These are phyloP conservation scores for Pigoraptor vietnamica DNA, from an alignment of 78 protist genomes.

Conservation along the genomic window DNA sequence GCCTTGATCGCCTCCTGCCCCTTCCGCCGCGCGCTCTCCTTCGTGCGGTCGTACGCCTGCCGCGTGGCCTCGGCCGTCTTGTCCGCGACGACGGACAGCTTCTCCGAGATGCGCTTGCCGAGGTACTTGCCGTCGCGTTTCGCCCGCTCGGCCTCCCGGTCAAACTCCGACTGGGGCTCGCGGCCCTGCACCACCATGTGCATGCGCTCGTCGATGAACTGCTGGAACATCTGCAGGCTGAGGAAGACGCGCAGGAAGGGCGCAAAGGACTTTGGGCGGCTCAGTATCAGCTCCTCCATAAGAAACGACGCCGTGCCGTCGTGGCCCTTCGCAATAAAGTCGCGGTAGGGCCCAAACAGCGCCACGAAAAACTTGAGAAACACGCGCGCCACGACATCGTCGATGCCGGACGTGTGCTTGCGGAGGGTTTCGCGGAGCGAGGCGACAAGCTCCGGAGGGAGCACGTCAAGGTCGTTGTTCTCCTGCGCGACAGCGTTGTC, in stretches of 20 bases:
- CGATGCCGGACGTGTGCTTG: background rate
- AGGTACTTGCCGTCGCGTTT: background rate
- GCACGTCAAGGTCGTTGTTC: slow-evolving; percentile 1
- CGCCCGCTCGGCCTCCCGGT: background rate
- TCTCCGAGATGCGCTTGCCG: background rate
- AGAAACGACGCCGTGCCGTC: background rate
- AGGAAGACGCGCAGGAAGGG: background rate
- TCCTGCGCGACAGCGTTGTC: background rate
- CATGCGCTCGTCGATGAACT: slow-evolving; percentile 13
- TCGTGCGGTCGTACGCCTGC: background rate
- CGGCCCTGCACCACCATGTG: background rate
- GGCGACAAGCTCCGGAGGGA: background rate
- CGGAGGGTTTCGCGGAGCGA: background rate
- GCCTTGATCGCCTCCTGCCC: background rate
- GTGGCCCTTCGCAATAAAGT: background rate
- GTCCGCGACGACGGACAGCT: background rate
- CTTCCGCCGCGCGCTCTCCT: background rate
- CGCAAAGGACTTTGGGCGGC: background rate
- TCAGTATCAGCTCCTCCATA: background rate
- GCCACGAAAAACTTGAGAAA: slow-evolving; percentile 6
- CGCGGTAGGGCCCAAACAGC: slow-evolving; percentile 15
- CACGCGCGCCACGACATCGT: slow-evolving; percentile 11
- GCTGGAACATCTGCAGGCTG: slow-evolving; percentile 13
- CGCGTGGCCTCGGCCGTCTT: background rate
- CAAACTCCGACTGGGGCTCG: background rate